Conservation (phyloP, 176 grass and related monocot genomes). For the Rhynchospora tenuis region DNA sequence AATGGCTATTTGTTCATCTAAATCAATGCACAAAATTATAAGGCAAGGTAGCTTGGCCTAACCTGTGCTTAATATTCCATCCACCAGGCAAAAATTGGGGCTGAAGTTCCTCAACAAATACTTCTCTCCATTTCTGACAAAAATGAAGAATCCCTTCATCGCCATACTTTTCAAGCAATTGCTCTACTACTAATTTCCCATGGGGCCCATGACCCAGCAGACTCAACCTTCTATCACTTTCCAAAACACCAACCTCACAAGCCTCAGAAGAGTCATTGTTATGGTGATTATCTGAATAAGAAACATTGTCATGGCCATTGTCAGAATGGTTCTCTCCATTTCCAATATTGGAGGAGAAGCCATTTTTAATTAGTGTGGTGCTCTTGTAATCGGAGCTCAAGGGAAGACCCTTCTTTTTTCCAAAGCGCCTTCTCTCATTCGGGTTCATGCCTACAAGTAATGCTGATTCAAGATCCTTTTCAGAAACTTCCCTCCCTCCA, state of each 20-base stretch:
- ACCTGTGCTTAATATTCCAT: slow-evolving; percentile 93
- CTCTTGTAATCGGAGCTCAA: slow-evolving; percentile 40
- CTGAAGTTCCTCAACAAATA: slow-evolving; percentile 73
- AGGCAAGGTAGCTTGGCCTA: not conserved
- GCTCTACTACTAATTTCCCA: slow-evolving; percentile 79
- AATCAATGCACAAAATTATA: not conserved
- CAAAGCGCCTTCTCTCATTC: slow-evolving; percentile 58
- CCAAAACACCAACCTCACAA: slow-evolving; percentile 24
- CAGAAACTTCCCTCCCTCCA: slow-evolving; percentile 68
- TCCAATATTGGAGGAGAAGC: slow-evolving; percentile 23
- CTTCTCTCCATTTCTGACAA: slow-evolving; percentile 81
- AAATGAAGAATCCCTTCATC: slow-evolving; percentile 70
- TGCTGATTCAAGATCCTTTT: slow-evolving; percentile 71
- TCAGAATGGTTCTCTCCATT: slow-evolving; percentile 27
- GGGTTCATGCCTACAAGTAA: slow-evolving; percentile 85
- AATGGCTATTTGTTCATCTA: not conserved
- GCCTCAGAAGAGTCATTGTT: slow-evolving; percentile 23
- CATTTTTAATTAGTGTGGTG: slow-evolving; percentile 33
- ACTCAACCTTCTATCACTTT: slow-evolving; percentile 52
- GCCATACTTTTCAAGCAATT: slow-evolving; percentile 46
- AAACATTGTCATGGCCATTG: slow-evolving; percentile 18
- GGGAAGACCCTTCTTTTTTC: slow-evolving; percentile 78
- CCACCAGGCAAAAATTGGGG: slow-evolving; percentile 76
- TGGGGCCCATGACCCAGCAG: slow-evolving; percentile 82
- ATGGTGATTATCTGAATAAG: slow-evolving; percentile 20